phyloP scores from a whole-genome alignment of 129 eudicot species.

The Arctium minus region DNA sequence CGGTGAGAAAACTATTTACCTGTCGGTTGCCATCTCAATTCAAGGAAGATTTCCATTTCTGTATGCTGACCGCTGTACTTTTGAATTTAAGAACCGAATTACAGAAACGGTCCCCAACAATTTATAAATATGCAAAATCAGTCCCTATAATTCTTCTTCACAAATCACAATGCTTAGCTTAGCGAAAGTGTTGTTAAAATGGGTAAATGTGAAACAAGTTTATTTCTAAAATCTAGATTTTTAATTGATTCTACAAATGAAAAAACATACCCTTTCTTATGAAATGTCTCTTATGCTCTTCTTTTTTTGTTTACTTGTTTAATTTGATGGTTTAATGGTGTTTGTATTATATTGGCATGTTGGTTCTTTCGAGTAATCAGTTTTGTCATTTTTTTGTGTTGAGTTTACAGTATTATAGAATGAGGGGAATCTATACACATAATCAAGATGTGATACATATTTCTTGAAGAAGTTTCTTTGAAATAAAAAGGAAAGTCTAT shows the following conservation, averaged over 20 bases:
- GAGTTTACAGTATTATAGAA: neutral
- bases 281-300: neutral
- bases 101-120: neutral
- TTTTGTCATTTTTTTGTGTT: neutral
- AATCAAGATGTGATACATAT: too few relatives aligned
- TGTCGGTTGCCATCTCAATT: conserved; percentile 22
- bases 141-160: neutral
- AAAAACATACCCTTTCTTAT: too few relatives aligned
- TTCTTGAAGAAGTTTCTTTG: neutral
- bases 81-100: neutral
- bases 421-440: neutral
- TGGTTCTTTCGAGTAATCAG: neutral
- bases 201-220: neutral
- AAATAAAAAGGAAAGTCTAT: neutral
- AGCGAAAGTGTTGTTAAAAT: neutral
- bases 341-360: neutral
- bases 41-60: conserved; percentile 21
- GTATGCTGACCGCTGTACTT: conserved; percentile 19
- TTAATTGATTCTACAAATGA: neutral
- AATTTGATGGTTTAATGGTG: neutral
- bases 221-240: too few relatives aligned
- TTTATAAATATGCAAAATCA: neutral
- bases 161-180: neutral
- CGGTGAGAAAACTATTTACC: conserved; percentile 8
- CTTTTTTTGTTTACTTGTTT: too few relatives aligned